phyloP scores from a whole-genome alignment of 2,329 filamentous ascomycete species.

The Penicillium hordei region DNA sequence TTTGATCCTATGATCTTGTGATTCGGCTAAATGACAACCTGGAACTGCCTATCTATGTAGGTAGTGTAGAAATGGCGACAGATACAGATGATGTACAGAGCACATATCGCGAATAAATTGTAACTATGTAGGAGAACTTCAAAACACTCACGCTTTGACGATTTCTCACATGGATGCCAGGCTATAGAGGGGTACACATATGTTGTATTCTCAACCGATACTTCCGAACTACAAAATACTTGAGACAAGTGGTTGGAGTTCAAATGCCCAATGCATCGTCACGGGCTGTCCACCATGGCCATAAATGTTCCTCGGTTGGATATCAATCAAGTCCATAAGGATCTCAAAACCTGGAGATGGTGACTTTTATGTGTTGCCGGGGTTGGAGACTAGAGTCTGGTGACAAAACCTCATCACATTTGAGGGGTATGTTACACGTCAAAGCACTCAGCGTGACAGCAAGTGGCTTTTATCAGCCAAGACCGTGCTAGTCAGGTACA shows the following conservation, averaged over 20 bases:
- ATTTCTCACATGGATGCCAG: not conserved
- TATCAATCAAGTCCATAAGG: not conserved
- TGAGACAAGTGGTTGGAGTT: not conserved
- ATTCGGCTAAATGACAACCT: not conserved
- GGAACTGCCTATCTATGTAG: not conserved
- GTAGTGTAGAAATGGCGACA: not conserved
- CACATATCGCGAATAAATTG: not conserved
- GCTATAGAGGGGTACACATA: not conserved
- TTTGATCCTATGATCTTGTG: not conserved
- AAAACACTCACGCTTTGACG: not conserved
- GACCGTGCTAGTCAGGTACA: not conserved
- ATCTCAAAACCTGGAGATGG: not conserved
- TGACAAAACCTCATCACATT: not conserved
- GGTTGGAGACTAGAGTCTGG: not conserved
- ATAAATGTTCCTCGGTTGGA: not conserved
- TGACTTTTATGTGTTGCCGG: not conserved
- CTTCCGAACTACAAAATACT: not conserved
- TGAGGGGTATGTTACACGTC: constrained; percentile 11
- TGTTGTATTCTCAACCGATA: not conserved
- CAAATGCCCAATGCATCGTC: not conserved
- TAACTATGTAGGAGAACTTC: not conserved
- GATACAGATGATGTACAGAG: too few relatives aligned
- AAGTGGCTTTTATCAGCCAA: not conserved
- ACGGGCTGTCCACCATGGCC: not conserved
- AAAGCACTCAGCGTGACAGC: constrained; percentile 1